Evolutionary conservation across 768 basidiomycete genomes (phyloP).

Genomic region (Tricholomella constricta): DNA sequence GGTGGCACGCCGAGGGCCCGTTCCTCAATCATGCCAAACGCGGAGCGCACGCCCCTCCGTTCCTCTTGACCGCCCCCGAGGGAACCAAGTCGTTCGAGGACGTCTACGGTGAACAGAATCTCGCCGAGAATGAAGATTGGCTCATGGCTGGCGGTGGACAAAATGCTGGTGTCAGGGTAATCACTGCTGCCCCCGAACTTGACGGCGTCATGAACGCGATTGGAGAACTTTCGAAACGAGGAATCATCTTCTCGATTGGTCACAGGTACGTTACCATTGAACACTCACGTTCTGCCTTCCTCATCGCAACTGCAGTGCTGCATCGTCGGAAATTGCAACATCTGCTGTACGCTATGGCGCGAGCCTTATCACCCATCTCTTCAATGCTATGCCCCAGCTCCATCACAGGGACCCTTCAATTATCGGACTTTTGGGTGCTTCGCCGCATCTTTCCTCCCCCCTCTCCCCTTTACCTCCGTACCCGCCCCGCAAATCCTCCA

Average conservation of each 20-base stretch:
- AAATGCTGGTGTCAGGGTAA: constrained; percentile 67
- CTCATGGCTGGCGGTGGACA: constrained; percentile 49
- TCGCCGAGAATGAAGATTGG: constrained; percentile 69
- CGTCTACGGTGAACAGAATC: constrained; percentile 69
- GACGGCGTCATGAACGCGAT: constrained; percentile 79
- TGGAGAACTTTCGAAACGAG: constrained; percentile 56
- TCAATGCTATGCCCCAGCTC: constrained; percentile 91
- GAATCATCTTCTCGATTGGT: constrained; percentile 83
- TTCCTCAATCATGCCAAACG: constrained; percentile 83
- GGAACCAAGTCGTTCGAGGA: constrained; percentile 71
- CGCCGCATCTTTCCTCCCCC: constrained; percentile 56
- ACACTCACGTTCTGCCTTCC: too few relatives aligned
- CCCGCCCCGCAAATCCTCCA: constrained; percentile 15
- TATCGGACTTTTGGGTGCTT: constrained; percentile 83
- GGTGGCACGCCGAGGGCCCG: constrained; percentile 92
- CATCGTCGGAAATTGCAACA: constrained; percentile 72
- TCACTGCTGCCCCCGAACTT: constrained; percentile 88
- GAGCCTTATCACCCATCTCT: constrained; percentile 87
- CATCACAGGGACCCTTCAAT: constrained; percentile 92
- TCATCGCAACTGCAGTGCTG: constrained; percentile 50
- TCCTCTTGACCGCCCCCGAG: constrained; percentile 62
- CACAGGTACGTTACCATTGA: constrained; percentile 71
- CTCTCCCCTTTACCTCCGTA: constrained; percentile 31
- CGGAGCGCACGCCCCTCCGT: constrained; percentile 76
- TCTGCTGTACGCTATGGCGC: constrained; percentile 73